phyloP scores from a whole-genome alignment of 192 early-diverging fungal genomes.

The Mortierella claussenii region DNA sequence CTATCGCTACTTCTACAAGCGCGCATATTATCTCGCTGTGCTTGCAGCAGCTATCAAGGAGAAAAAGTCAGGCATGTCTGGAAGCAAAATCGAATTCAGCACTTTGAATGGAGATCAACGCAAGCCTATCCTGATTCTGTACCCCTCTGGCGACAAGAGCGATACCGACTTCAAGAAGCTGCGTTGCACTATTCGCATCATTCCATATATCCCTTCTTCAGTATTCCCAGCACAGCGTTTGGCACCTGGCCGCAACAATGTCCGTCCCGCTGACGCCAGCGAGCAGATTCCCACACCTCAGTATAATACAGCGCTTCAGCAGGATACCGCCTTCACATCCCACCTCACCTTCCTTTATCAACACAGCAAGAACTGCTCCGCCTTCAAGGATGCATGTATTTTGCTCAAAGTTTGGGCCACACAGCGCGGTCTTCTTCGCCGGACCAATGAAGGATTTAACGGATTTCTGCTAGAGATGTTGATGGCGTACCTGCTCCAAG shows the following conservation, averaged over 20 bases:
- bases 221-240: constrained; percentile 77
- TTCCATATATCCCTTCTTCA: constrained; percentile 75
- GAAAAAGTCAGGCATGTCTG: constrained; percentile 60
- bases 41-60: constrained; percentile 68
- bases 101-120: constrained; percentile 69
- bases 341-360: constrained; percentile 85
- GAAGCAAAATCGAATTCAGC: constrained; percentile 62
- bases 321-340: constrained; percentile 77
- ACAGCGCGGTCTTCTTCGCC: constrained; percentile 74
- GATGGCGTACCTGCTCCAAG: constrained; percentile 85
- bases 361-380: constrained; percentile 74
- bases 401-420: constrained; percentile 87
- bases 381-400: constrained; percentile 83
- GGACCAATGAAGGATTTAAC: constrained; percentile 62
- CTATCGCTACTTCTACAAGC: constrained; percentile 94
- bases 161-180: constrained; percentile 74
- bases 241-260: constrained; percentile 83
- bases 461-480: constrained; percentile 90
- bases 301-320: constrained; percentile 87
- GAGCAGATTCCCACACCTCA: constrained; percentile 80
- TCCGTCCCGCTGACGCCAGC: constrained; percentile 67
- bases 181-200: constrained; percentile 77
- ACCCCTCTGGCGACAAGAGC: constrained; percentile 64
- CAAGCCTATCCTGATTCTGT: constrained; percentile 70
- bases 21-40: constrained; percentile 90